A percentile compares a stretch with the other conserved stretches of the same genome.
Evolutionary conservation across 108 stramenopile genomes (phyloP).

Genomic region (Conticribra weissflogii): DNA sequence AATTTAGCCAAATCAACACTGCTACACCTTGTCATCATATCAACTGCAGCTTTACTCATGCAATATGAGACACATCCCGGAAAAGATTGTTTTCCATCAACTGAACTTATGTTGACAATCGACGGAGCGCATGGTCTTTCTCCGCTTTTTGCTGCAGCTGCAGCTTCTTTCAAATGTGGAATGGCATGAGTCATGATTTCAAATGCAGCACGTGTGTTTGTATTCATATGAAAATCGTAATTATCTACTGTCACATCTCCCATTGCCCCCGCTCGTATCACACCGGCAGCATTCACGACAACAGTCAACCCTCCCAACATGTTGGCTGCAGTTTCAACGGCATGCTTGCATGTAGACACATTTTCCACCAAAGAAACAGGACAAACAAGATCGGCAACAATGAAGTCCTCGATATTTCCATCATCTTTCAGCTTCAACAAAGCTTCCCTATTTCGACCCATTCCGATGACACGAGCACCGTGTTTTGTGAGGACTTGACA

Average conservation of each 20-base stretch:
- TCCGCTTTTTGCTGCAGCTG: neutral
- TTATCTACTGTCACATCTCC: conserved; percentile 46
- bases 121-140: conserved; percentile 27
- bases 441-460: conserved; percentile 45
- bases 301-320: conserved; percentile 48
- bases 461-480: conserved; percentile 58
- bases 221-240: conserved; percentile 59
- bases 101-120: conserved; percentile 68
- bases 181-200: conserved; percentile 65
- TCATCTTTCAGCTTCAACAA: conserved; percentile 37
- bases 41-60: conserved; percentile 72
- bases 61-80: conserved; percentile 60
- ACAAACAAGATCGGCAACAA: conserved; percentile 55
- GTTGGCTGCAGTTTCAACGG: conserved; percentile 48
- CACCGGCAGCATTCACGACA: conserved; percentile 66
- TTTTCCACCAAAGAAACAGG: conserved; percentile 8
- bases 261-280: conserved; percentile 55
- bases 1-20: conserved; percentile 63
- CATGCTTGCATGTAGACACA: conserved; percentile 25
- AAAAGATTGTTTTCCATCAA: conserved; percentile 74
- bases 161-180: conserved; percentile 52
- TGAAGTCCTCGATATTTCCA: conserved; percentile 38
- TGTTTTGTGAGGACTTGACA: conserved; percentile 43
- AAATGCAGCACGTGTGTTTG: conserved; percentile 63
- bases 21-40: conserved; percentile 65